Evolutionary conservation across 2,329 filamentous ascomycete species (phyloP), one percentile per base, ranked within the genome.

Genomic region (Exophiala alcalophila): DNA sequence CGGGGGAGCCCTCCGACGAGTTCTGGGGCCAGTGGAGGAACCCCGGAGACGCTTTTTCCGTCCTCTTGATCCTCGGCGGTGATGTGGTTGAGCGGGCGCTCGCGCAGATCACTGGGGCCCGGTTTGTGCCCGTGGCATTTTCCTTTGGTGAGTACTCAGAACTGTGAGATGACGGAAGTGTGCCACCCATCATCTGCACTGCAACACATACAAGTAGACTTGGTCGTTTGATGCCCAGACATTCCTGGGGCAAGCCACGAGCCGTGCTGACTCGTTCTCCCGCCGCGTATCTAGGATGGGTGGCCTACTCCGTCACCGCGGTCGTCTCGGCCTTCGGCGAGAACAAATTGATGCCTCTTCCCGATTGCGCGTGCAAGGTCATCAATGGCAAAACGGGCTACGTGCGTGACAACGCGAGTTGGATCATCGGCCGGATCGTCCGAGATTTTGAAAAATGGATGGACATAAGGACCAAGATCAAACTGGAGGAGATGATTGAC

Each of bases 381-480:
- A 46, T 51, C 25, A 68, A 69, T 44, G 54, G 37, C 20, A 38
- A 44, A 14, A 35, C 52, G 11, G 64, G 68, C 1, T 65, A 66
- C 44, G 53, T 55, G 4, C 59, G 66, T 1, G 56, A 61, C 3
- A 72, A 72, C 39, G 56, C 57, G 9, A 62, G 55, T 14, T 73
- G 69, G 69, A 55, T 72, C 4, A 52, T 73, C 7, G 69, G 67
- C 0, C 58, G 70, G 0, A 57, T 73, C 0, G 46, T 71, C 5
- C 57, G 69, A 18, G 69, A 72, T 49, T 65, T 62, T 23, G 63
- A 69, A 7, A 35, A 14, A 5, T 53, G 49, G 49, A 50, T 45
- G 25, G 18, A 45, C 23, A 18, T 10, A 5, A 18, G 12, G 16
- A 30, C 42, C 15, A 27, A 26, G 12, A 23, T 14, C 14, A 25